These are phyloP conservation scores for Stropharia rugosoannulata DNA, from an alignment of 768 basidiomycete species.

Conservation along the genomic window DNA sequence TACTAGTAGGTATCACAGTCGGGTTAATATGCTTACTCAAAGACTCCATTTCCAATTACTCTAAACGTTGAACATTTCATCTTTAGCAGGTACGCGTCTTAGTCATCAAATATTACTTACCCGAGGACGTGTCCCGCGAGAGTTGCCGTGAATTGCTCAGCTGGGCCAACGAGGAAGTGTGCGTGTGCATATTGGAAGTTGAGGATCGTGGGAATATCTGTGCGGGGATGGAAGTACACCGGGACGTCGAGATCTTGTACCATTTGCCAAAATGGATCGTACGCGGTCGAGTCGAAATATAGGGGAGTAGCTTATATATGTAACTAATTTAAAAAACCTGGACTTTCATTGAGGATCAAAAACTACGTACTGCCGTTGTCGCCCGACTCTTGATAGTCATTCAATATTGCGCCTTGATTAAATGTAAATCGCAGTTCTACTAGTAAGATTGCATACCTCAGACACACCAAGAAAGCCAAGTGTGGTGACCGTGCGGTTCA, in stretches of 20 bases:
- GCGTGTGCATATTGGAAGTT: slow-evolving; percentile 27
- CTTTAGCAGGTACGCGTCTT: too few relatives aligned
- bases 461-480: slow-evolving; percentile 35
- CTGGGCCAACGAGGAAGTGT: slow-evolving; percentile 28
- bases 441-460: neutral
- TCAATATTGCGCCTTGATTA: slow-evolving; percentile 28
- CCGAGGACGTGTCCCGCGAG: slow-evolving; percentile 36
- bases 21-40: neutral
- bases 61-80: neutral
- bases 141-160: slow-evolving; percentile 34
- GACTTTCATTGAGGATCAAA: too few relatives aligned
- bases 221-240: slow-evolving; percentile 35
- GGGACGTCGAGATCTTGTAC: slow-evolving; percentile 35
- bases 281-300: slow-evolving; percentile 34
- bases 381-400: slow-evolving; percentile 44
- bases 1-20: too few relatives aligned
- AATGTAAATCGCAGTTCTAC: too few relatives aligned
- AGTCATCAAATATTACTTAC: slow-evolving; percentile 6
- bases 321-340: too few relatives aligned
- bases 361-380: slow-evolving; percentile 32
- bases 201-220: slow-evolving; percentile 24
- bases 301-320: slow-evolving; percentile 26
- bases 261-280: slow-evolving; percentile 34
- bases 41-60: neutral
- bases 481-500: slow-evolving; percentile 35